Evolutionary conservation across 140 eudicot species (phyloP).

Genomic region (Cichorium intybus): DNA sequence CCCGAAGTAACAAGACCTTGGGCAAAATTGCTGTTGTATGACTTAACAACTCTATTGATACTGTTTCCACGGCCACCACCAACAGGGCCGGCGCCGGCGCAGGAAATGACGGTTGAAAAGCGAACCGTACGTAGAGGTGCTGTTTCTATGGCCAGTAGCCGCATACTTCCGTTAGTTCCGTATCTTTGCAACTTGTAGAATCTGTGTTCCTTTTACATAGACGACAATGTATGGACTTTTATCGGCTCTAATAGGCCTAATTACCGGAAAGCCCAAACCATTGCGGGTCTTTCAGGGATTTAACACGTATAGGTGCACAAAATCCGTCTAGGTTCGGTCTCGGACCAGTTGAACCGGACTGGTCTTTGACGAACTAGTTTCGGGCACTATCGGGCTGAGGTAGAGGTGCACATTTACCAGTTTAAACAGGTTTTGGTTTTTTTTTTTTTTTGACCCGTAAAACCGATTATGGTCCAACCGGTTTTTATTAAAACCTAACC

Average conservation of each 20-base stretch:
- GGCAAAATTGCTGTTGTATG: conserved; percentile 8
- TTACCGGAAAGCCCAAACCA: background rate
- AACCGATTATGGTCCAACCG: too few relatives aligned
- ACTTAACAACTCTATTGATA: background rate
- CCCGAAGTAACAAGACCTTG: conserved; percentile 4
- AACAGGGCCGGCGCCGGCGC: conserved; percentile 10
- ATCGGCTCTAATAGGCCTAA: background rate
- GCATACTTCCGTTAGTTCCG: conserved; percentile 27
- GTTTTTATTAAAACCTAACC: too few relatives aligned
- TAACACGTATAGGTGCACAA: too few relatives aligned
- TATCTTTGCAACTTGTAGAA: background rate
- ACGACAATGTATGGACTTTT: background rate
- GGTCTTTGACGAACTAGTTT: too few relatives aligned
- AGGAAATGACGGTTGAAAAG: conserved; percentile 15
- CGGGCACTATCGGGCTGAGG: too few relatives aligned
- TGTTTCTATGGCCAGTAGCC: conserved; percentile 26
- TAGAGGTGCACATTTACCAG: too few relatives aligned
- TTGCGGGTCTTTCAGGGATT: too few relatives aligned
- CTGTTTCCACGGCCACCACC: conserved; percentile 1
- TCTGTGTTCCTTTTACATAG: background rate
- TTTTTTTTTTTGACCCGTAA: too few relatives aligned
- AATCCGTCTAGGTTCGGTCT: too few relatives aligned
- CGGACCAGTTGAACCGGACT: too few relatives aligned
- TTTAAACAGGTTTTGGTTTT: too few relatives aligned
- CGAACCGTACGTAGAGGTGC: conserved; percentile 12